Percentiles rank a stretch among this genome's conserved stretches.
phyloP scores from a whole-genome alignment of 495 filamentous ascomycete species.

The Thozetella sp. region DNA sequence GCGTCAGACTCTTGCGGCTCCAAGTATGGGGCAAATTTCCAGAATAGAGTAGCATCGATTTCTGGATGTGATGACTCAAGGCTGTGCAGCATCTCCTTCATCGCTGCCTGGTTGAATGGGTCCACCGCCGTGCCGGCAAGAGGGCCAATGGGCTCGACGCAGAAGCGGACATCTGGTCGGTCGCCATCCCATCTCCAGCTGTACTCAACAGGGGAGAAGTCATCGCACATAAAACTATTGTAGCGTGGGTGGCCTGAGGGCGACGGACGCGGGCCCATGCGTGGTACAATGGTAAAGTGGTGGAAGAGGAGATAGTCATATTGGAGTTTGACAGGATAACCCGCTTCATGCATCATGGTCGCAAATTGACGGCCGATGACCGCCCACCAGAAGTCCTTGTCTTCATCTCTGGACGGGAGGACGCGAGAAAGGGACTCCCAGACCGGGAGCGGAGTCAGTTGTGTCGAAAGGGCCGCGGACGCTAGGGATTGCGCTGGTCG shows the following conservation, averaged over 20 bases:
- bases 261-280: background rate
- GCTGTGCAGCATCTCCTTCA: background rate
- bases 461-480: background rate
- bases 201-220: conserved; percentile 2
- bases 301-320: background rate
- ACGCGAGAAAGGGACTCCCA: background rate
- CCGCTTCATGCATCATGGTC: background rate
- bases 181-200: conserved; percentile 1
- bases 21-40: background rate
- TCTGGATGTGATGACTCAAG: background rate
- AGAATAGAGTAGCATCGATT: background rate
- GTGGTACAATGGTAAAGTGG: conserved; percentile 1
- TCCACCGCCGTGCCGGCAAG: background rate
- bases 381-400: conserved; percentile 2
- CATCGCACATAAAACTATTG: conserved; percentile 2
- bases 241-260: background rate
- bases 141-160: background rate
- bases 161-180: background rate
- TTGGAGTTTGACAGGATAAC: background rate
- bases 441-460: background rate
- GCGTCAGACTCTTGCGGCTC: background rate
- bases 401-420: background rate
- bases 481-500: background rate
- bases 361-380: background rate
- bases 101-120: background rate